A percentile compares a stretch with the other conserved stretches of the same genome.
Conservation (phyloP, 1,139 yeast genomes). For the Nakaseomyces nivariensis region DNA sequence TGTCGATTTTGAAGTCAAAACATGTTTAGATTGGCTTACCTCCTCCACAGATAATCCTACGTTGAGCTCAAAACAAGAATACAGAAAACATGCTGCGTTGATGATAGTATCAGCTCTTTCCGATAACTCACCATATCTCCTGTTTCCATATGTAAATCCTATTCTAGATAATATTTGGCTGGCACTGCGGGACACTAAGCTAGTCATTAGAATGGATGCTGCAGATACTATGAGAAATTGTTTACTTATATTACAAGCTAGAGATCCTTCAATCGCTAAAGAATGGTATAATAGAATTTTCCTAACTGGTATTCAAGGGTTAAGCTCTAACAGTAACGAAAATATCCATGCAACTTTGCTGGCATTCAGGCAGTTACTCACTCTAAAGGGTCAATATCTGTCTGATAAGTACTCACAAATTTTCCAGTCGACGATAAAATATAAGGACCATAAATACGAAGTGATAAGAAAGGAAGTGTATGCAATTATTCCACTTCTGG, state of each 20-base stretch:
- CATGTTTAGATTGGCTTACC: constrained; percentile 86
- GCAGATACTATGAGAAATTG: constrained; percentile 75
- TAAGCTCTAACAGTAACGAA: constrained; percentile 46
- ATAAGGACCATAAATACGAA: constrained; percentile 67
- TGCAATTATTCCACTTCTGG: constrained; percentile 70
- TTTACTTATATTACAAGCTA: constrained; percentile 62
- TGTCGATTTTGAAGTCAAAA: constrained; percentile 84
- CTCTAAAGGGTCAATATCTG: constrained; percentile 55
- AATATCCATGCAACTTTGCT: constrained; percentile 77
- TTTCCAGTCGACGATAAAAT: constrained; percentile 63
- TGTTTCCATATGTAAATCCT: constrained; percentile 69
- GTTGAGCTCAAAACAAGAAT: constrained; percentile 63
- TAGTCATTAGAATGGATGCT: constrained; percentile 69
- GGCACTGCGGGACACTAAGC: constrained; percentile 71
- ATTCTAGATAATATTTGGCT: constrained; percentile 80
- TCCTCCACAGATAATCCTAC: constrained; percentile 33
- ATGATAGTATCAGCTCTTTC: constrained; percentile 77
- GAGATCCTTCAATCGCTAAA: constrained; percentile 63
- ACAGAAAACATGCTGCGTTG: constrained; percentile 84
- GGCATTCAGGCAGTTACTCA: constrained; percentile 72
- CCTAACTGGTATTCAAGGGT: constrained; percentile 48
- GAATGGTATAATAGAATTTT: constrained; percentile 68
- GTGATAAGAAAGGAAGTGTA: constrained; percentile 78
- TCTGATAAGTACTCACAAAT: constrained; percentile 66
- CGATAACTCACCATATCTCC: constrained; percentile 73